Evolutionary conservation across 163 green algal genomes (phyloP), one percentile per base, ranked within the genome.

Genomic region (Chlamydomonas reinhardtii): DNA sequence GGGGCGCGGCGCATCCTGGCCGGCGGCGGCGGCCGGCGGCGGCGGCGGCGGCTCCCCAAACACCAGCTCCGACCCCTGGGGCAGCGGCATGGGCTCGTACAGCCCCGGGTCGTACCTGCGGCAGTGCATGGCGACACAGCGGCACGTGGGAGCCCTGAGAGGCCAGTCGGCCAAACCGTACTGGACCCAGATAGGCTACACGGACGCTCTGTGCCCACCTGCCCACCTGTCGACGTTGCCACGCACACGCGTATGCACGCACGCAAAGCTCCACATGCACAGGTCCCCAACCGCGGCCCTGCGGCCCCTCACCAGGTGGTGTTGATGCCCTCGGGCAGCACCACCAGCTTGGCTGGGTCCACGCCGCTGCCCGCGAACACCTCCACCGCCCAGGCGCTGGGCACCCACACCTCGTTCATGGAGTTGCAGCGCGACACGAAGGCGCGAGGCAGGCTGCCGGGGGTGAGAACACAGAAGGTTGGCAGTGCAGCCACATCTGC

Each of bases 331-430:
- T 93, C 92, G 1, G 92, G 92, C 76, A 97, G 88, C 52, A 94
- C 88, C 43, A 70, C 32, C 64, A 97, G 75, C 89, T 94, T 96
- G 64, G 61, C 54, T 0, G 86, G 71, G 39, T 78, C 71, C 68
- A 92, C 88, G 24, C 90, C 87, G 29, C 73, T 80, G 37, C 32
- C 39, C 3, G 31, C 69, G 62, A 83, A 88, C 25, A 80, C 79
- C 5, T 88, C 80, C 52, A 80, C 73, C 11, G 79, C 77, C 78
- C 94, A 97, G 34, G 86, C 73, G 1, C 92, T 94, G 2, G 95
- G 94, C 83, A 98, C 95, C 95, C 95, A 98, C 11, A 98, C 84
- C 83, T 96, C 94, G 70, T 94, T 90, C 90, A 96, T 95, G 25
- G 81, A 43, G 59, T 94, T 94, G 88, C 91, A 96, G 29, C 91